Conservation (phyloP, 768 basidiomycete genomes). For the Multifurca ochricompacta region DNA sequence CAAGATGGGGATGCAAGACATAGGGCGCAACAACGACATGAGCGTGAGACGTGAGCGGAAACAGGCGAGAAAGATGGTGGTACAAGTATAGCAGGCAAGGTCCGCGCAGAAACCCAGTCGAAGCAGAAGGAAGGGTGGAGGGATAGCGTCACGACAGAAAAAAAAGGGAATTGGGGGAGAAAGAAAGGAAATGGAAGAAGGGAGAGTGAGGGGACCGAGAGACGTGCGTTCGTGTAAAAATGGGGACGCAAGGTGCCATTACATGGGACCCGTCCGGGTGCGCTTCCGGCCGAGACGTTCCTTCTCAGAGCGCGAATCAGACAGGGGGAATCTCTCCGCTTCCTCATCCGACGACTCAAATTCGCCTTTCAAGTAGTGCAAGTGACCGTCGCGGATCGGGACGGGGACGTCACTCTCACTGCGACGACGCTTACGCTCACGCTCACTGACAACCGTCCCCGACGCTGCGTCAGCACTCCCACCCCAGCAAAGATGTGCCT, state of each 20-base stretch:
- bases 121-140: background rate
- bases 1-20: slow-evolving; percentile 14
- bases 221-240: slow-evolving; percentile 2
- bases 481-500: slow-evolving; percentile 26
- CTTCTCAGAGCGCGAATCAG: slow-evolving; percentile 18
- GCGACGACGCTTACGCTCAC: slow-evolving; percentile 11
- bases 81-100: slow-evolving; percentile 15
- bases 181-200: background rate
- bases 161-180: background rate
- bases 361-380: slow-evolving; percentile 6
- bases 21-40: slow-evolving; percentile 8
- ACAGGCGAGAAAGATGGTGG: slow-evolving; percentile 1
- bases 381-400: slow-evolving; percentile 2
- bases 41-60: slow-evolving; percentile 8
- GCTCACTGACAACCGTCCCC: background rate
- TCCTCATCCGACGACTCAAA: slow-evolving; percentile 11
- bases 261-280: slow-evolving; percentile 15
- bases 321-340: slow-evolving; percentile 14
- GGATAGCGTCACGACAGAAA: slow-evolving; percentile 3
- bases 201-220: background rate
- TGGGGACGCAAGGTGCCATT: background rate
- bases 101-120: slow-evolving; percentile 5
- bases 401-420: slow-evolving; percentile 8
- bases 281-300: slow-evolving; percentile 15
- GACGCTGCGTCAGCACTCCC: slow-evolving; percentile 5